phyloP scores from a whole-genome alignment of 192 early-diverging fungal species.

The Dissophora ornata region DNA sequence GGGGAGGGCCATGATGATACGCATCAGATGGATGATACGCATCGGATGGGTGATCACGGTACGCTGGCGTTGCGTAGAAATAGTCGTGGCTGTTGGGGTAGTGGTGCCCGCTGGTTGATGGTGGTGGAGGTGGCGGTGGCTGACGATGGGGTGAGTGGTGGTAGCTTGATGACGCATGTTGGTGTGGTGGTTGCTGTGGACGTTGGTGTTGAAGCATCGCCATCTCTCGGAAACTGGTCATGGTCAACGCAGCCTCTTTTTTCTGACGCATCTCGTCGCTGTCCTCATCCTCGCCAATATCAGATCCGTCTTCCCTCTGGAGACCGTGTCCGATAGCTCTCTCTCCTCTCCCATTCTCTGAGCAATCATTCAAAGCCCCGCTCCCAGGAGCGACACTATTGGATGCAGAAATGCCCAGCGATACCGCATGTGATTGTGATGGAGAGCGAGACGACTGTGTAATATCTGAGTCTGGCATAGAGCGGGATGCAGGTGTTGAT shows the following conservation, averaged over 20 bases:
- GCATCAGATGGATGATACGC: slow-evolving; percentile 5
- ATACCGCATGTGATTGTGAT: too few species aligned
- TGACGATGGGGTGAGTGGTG: not conserved
- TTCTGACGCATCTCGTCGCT: slow-evolving; percentile 32
- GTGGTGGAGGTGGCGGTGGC: not conserved
- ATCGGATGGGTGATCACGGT: slow-evolving; percentile 2
- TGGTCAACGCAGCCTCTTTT: slow-evolving; percentile 35
- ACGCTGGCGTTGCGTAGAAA: not conserved
- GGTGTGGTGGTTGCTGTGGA: not conserved
- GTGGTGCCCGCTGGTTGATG: not conserved
- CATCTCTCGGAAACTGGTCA: slow-evolving; percentile 33
- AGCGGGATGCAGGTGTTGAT: too few species aligned
- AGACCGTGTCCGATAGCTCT: not conserved
- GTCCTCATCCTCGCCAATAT: slow-evolving; percentile 4
- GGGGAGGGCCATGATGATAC: not conserved
- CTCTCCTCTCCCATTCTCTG: not conserved
- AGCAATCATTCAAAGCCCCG: too few species aligned
- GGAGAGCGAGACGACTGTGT: too few species aligned
- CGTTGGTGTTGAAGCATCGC: slow-evolving; percentile 23
- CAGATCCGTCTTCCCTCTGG: not conserved
- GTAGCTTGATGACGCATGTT: not conserved
- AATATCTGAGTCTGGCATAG: too few species aligned
- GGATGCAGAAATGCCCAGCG: too few species aligned
- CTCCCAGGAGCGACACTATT: too few species aligned
- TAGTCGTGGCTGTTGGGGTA: not conserved